phyloP scores from a whole-genome alignment of 768 basidiomycete genomes.

The Macrolepiota fuliginosa region DNA sequence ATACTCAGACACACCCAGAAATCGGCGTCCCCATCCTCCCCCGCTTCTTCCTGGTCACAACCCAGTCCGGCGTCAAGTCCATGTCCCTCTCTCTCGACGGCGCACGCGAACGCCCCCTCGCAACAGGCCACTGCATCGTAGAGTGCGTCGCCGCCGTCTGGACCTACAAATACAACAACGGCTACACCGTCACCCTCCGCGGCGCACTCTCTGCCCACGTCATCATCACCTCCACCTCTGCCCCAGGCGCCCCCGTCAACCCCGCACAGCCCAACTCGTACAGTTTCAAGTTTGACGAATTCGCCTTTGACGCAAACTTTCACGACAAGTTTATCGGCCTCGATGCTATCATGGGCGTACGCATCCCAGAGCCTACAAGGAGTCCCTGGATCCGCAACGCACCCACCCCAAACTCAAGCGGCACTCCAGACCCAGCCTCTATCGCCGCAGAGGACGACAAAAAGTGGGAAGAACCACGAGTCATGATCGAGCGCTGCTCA shows the following conservation, averaged over 20 bases:
- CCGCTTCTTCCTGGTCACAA: conserved; percentile 82
- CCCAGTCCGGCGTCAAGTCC: conserved; percentile 80
- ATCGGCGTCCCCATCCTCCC: conserved; percentile 78
- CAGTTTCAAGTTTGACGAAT: conserved; percentile 65
- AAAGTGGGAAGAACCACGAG: conserved; percentile 65
- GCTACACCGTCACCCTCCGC: conserved; percentile 73
- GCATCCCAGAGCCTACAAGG: conserved; percentile 41
- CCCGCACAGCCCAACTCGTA: conserved; percentile 23
- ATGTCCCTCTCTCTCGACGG: conserved; percentile 81
- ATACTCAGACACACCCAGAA: conserved; percentile 41
- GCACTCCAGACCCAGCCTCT: conserved; percentile 1
- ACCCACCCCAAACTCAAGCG: conserved; percentile 16
- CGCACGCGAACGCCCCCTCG: conserved; percentile 59
- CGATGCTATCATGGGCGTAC: conserved; percentile 54
- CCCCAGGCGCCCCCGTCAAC: conserved; percentile 21
- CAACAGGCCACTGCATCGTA: conserved; percentile 50
- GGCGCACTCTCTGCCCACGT: conserved; percentile 75
- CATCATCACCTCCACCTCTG: conserved; percentile 31
- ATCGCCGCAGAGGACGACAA: conserved; percentile 46
- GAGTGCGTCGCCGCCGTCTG: conserved; percentile 75
- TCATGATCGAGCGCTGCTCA: conserved; percentile 56
- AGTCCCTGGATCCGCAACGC: conserved; percentile 29
- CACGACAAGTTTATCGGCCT: conserved; percentile 77
- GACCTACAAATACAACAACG: conserved; percentile 80
- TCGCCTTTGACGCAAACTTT: conserved; percentile 68